phyloP scores from a whole-genome alignment of 1,284 basidiomycete species.

The Hymenochaete sp. region DNA sequence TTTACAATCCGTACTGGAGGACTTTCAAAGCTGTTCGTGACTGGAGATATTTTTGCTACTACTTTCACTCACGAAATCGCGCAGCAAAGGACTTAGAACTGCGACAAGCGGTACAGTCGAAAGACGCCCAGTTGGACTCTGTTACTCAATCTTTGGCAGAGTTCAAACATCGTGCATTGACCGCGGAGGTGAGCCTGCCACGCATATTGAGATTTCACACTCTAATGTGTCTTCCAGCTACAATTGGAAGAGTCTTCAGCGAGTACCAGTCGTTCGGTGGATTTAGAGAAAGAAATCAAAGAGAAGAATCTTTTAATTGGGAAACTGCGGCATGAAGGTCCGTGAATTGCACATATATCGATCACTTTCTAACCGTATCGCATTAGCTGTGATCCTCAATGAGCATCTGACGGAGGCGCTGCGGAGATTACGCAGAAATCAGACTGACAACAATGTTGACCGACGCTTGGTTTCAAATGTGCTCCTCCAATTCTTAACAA shows the following conservation, averaged over 20 bases:
- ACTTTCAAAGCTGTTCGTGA: conserved; percentile 81
- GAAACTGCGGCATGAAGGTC: conserved; percentile 92
- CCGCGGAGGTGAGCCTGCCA: conserved; percentile 60
- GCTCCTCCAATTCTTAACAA: conserved; percentile 84
- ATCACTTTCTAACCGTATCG: too few species aligned
- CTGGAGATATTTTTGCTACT: conserved; percentile 12
- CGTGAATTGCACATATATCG: too few species aligned
- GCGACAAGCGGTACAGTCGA: conserved; percentile 71
- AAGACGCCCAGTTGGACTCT: conserved; percentile 65
- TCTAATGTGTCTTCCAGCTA: conserved; percentile 33
- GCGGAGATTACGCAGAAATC: conserved; percentile 80
- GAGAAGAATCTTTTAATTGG: conserved; percentile 90
- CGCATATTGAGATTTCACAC: background rate
- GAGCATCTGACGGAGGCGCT: conserved; percentile 97
- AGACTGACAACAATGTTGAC: conserved; percentile 86
- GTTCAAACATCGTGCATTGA: conserved; percentile 77
- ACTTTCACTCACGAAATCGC: conserved; percentile 18
- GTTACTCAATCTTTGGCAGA: conserved; percentile 72
- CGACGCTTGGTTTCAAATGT: conserved; percentile 92
- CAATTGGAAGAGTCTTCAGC: conserved; percentile 67
- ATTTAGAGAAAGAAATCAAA: conserved; percentile 84
- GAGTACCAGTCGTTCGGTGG: conserved; percentile 55
- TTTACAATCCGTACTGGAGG: conserved; percentile 86
- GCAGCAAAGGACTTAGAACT: conserved; percentile 71
- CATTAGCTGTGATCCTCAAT: conserved; percentile 82